Conservation (phyloP, 2,329 filamentous ascomycete species). For the Paecilomyces dactylethromorphus region DNA sequence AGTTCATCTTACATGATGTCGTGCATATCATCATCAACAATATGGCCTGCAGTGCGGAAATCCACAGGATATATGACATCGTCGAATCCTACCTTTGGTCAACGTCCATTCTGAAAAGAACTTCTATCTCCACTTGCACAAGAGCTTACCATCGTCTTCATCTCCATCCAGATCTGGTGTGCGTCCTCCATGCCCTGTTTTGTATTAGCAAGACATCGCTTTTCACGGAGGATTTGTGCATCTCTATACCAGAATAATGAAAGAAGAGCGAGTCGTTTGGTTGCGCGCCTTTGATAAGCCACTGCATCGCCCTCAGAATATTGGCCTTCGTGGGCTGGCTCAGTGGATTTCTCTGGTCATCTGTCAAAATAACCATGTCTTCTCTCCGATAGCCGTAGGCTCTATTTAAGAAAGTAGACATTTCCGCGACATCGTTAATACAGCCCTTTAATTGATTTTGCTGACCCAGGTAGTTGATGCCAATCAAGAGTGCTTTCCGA, state of each 20-base stretch:
- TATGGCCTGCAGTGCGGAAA: constrained; percentile 61
- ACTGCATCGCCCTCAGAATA: constrained; percentile 92
- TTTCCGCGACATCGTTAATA: constrained; percentile 96
- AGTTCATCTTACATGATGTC: constrained; percentile 47
- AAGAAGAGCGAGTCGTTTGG: constrained; percentile 95
- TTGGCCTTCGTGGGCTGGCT: constrained; percentile 93
- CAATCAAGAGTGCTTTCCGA: constrained; percentile 82
- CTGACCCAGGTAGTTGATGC: constrained; percentile 94
- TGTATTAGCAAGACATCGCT: constrained; percentile 1
- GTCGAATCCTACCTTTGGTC: constrained; percentile 48
- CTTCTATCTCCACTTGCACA: neutral
- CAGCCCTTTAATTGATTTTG: constrained; percentile 82
- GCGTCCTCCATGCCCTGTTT: constrained; percentile 64
- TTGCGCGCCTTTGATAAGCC: constrained; percentile 89
- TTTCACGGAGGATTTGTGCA: neutral
- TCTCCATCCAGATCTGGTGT: constrained; percentile 67
- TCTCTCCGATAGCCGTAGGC: constrained; percentile 86
- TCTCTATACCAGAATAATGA: constrained; percentile 74
- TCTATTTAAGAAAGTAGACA: constrained; percentile 81
- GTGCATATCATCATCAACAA: constrained; percentile 75
- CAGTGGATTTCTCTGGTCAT: constrained; percentile 96
- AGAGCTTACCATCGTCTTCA: constrained; percentile 57
- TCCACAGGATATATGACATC: constrained; percentile 76
- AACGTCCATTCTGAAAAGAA: neutral
- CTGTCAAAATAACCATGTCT: constrained; percentile 94